Conservation (phyloP, 495 filamentous ascomycete genomes). For the Cercophora sp. region DNA sequence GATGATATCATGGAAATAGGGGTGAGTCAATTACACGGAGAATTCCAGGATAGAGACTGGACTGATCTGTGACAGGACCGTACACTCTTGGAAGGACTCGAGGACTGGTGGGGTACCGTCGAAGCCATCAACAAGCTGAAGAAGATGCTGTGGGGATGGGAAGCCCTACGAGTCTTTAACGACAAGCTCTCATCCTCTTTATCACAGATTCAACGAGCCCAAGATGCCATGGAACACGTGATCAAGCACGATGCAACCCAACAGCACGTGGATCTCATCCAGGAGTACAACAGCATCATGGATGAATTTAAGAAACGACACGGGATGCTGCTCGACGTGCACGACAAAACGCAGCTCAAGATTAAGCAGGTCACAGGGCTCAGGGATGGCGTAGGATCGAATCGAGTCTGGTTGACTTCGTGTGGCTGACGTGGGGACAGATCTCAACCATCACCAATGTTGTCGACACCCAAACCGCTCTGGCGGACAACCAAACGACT, state of each 20-base stretch:
- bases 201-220: conserved; percentile 13
- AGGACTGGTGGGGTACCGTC: conserved; percentile 15
- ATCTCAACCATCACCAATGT: conserved; percentile 20
- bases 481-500: conserved; percentile 16
- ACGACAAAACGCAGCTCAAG: conserved; percentile 17
- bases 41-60: not conserved
- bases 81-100: conserved; percentile 12
- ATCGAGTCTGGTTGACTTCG: too few species aligned
- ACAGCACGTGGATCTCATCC: conserved; percentile 16
- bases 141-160: conserved; percentile 20
- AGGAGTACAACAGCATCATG: conserved; percentile 13
- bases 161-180: conserved; percentile 17
- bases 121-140: conserved; percentile 20
- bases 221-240: conserved; percentile 11
- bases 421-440: too few species aligned
- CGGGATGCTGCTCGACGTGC: conserved; percentile 14
- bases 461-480: conserved; percentile 11
- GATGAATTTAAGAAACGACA: conserved; percentile 18
- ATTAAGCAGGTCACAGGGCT: conserved; percentile 21
- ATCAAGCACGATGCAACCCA: conserved; percentile 15
- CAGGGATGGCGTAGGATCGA: conserved; percentile 10
- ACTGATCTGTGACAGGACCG: conserved; percentile 3
- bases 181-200: conserved; percentile 16
- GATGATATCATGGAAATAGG: conserved; percentile 17
- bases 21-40: too few species aligned